Conservation (phyloP, 805 yeast species). For the Suhomyces sp. region DNA sequence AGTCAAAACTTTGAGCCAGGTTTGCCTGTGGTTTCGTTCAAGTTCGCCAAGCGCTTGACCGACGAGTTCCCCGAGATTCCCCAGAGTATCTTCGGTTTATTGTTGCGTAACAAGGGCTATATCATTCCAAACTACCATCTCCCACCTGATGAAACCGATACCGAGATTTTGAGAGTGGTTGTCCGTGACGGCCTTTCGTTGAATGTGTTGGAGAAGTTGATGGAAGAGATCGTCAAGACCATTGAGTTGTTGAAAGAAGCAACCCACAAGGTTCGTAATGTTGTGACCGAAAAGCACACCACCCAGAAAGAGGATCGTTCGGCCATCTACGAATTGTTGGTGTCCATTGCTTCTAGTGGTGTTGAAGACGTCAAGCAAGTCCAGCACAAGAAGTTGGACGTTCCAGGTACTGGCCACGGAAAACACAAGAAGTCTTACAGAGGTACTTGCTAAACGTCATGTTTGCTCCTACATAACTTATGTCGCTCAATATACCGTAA, state of each 20-base stretch:
- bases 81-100: conserved; percentile 67
- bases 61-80: conserved; percentile 74
- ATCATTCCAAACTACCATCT: conserved; percentile 79
- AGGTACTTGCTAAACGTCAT: conserved; percentile 27
- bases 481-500: neutral
- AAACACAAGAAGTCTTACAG: conserved; percentile 31
- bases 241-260: conserved; percentile 53
- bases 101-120: conserved; percentile 52
- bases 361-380: conserved; percentile 34
- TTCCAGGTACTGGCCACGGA: conserved; percentile 18
- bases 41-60: conserved; percentile 57
- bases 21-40: conserved; percentile 87
- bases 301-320: conserved; percentile 24
- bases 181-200: conserved; percentile 68
- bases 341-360: conserved; percentile 57
- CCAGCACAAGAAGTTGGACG: conserved; percentile 20
- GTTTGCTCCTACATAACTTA: neutral
- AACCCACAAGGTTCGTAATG: conserved; percentile 36
- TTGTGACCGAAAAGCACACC: conserved; percentile 14
- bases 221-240: conserved; percentile 55
- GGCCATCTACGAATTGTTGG: conserved; percentile 47
- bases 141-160: conserved; percentile 55
- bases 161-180: conserved; percentile 81
- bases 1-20: conserved; percentile 64
- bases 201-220: conserved; percentile 32